Evolutionary conservation across 768 basidiomycete genomes (phyloP), one percentile per base, ranked within the genome.

Genomic region (Suillus variegatus): DNA sequence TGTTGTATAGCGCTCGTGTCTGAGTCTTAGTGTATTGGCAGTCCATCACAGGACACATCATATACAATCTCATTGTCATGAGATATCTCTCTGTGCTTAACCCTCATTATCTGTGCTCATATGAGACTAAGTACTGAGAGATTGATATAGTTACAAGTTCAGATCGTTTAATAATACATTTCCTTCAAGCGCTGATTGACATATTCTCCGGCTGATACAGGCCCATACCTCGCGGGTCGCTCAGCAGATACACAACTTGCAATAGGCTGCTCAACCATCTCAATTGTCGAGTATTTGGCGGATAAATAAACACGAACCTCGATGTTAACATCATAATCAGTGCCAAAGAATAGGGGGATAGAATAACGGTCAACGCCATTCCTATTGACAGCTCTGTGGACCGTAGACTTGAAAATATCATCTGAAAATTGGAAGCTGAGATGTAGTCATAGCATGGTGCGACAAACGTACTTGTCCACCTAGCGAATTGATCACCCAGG

Each of bases 301-400:
- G 28, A 32, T 43, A 43, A 28, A 32, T 3, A 28, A 9, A 25
- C 32, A 69, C 83, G 9, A 64, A 93, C 93, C 84, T 93, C 89
- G 2, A 97, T 81, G 62, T 78, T 80, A 6, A 95, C 92, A 67
- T 95, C 85, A 72, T 95, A 94, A 73, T 96, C 93, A 14, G 89
- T 90, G 3, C 95, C 94, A 68, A 95, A 95, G 79, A 97, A 97
- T 35, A 95, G 80, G 0, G 95, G 94, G 25, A 95, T 92, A 0
- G 93, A 94, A 75, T 92, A 95, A 32, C 95, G 84, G 22, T 81
- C 79, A 36, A 82, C 78, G 5, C 92, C 91, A 28, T 86, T 87
- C 51, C 87, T 82, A 69, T 95, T 95, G 68, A 93, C 83, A 2
- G 90, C 95, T 52, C 95, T 87, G 75, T 98, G 96, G 1, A 91